phyloP scores from a whole-genome alignment of 2,329 filamentous ascomycete genomes.

The Botrytis elliptica region DNA sequence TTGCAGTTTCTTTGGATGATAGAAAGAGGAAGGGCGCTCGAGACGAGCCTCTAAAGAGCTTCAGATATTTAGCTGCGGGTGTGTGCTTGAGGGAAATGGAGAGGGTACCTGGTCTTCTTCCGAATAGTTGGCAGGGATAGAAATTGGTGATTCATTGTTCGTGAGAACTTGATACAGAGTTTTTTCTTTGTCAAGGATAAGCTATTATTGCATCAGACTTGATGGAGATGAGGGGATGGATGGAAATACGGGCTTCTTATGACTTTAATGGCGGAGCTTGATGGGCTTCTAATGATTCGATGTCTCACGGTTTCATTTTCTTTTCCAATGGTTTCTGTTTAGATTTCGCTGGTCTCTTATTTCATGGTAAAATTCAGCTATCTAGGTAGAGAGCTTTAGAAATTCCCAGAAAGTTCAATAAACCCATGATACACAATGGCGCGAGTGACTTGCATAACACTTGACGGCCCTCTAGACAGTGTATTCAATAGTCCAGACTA shows the following conservation, averaged over 20 bases:
- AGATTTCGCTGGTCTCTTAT: not conserved
- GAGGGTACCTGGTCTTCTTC: conserved; percentile 19
- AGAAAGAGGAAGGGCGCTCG: conserved; percentile 30
- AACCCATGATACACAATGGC: no score
- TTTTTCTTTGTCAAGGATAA: not conserved
- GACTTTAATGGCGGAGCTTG: not conserved
- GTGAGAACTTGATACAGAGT: not conserved
- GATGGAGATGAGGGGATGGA: not conserved
- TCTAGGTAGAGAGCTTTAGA: not conserved
- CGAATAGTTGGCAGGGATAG: conserved; percentile 5
- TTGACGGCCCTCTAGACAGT: not conserved
- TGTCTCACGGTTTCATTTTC: not conserved
- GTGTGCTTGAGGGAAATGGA: conserved; percentile 51
- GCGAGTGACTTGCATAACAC: not conserved
- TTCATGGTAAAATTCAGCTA: not conserved
- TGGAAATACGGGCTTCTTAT: no score
- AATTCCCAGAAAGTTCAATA: not conserved
- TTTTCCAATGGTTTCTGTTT: not conserved
- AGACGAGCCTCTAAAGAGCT: conserved; percentile 46
- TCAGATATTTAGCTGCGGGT: conserved; percentile 52
- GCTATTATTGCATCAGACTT: not conserved
- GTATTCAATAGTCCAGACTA: not conserved
- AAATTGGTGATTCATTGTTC: not conserved
- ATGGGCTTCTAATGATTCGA: not conserved
- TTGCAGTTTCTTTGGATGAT: conserved; percentile 45